Conservation (phyloP, 2,329 filamentous ascomycete species). For the Aspergillus glaucus region DNA sequence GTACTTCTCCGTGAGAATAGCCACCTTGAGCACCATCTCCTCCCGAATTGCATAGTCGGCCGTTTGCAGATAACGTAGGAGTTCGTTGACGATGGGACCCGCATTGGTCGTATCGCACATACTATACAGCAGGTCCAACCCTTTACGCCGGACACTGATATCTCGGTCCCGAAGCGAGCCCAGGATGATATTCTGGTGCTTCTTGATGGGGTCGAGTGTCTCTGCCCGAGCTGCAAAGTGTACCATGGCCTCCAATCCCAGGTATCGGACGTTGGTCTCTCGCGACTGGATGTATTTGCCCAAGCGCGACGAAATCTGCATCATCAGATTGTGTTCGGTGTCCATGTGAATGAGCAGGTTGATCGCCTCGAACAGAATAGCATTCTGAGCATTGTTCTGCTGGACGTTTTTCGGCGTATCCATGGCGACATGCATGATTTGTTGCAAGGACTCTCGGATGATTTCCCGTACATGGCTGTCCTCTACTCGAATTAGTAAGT, state of each 20-base stretch:
- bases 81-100: constrained; percentile 83
- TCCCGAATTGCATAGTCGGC: constrained; percentile 97
- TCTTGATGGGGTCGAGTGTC: constrained; percentile 94
- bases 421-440: constrained; percentile 83
- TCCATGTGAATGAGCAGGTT: constrained; percentile 97
- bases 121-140: constrained; percentile 93
- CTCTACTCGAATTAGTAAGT: constrained; percentile 47
- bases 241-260: constrained; percentile 95
- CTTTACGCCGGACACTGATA: constrained; percentile 94
- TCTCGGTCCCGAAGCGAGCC: constrained; percentile 90
- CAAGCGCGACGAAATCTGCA: constrained; percentile 83
- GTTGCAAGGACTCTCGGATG: constrained; percentile 84
- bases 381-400: constrained; percentile 98
- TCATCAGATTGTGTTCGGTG: constrained; percentile 89
- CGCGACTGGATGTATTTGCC: constrained; percentile 95
- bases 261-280: constrained; percentile 94
- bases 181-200: constrained; percentile 93
- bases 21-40: constrained; percentile 99
- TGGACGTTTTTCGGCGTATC: constrained; percentile 97
- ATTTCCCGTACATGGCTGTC: constrained; percentile 87
- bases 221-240: constrained; percentile 91
- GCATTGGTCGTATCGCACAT: constrained; percentile 98
- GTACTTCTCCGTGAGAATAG: constrained; percentile 96
- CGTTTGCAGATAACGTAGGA: constrained; percentile 88
- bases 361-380: constrained; percentile 95